A percentile compares a stretch with the other conserved stretches of the same genome.
These are phyloP conservation scores for Quercus wislizeni DNA, from an alignment of 306 rosid genomes.

Conservation along the genomic window DNA sequence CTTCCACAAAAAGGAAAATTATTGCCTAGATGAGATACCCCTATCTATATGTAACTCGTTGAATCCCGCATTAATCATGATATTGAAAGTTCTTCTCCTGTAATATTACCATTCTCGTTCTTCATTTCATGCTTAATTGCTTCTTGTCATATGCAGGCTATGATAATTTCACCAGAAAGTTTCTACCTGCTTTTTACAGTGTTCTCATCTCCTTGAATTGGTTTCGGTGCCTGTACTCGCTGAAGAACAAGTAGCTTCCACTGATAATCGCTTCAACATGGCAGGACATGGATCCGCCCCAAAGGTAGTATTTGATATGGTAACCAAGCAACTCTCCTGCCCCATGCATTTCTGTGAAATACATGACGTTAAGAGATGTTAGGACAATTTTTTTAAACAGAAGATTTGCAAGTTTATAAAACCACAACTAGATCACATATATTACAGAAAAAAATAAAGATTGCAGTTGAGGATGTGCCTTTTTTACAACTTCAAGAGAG, in stretches of 20 bases:
- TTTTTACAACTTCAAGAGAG: conserved; percentile 32
- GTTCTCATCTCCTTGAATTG: conserved; percentile 26
- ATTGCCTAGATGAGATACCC: not conserved
- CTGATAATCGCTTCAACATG: conserved; percentile 33
- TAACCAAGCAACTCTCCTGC: conserved; percentile 34
- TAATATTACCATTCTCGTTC: not conserved
- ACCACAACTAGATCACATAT: not conserved
- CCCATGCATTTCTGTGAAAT: conserved; percentile 36
- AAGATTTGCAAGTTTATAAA: not conserved
- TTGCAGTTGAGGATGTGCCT: conserved; percentile 22
- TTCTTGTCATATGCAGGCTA: not conserved
- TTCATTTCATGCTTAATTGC: conserved; percentile 3
- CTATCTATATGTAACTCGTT: not conserved
- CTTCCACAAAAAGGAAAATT: not conserved
- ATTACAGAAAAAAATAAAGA: not conserved
- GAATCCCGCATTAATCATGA: not conserved
- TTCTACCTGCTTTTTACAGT: conserved; percentile 16
- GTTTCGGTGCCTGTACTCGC: conserved; percentile 16
- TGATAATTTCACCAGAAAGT: not conserved
- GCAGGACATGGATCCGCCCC: conserved; percentile 43
- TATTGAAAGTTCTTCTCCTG: conserved; percentile 12
- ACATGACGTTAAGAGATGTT: not conserved
- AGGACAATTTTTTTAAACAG: not conserved
- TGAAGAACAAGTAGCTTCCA: conserved; percentile 35
- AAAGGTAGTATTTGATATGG: conserved; percentile 22